A percentile compares a stretch with the other conserved stretches of the same genome.
These are phyloP conservation scores for Pycnococcus provasolii DNA, from an alignment of 139 green algal species.

Conservation along the genomic window DNA sequence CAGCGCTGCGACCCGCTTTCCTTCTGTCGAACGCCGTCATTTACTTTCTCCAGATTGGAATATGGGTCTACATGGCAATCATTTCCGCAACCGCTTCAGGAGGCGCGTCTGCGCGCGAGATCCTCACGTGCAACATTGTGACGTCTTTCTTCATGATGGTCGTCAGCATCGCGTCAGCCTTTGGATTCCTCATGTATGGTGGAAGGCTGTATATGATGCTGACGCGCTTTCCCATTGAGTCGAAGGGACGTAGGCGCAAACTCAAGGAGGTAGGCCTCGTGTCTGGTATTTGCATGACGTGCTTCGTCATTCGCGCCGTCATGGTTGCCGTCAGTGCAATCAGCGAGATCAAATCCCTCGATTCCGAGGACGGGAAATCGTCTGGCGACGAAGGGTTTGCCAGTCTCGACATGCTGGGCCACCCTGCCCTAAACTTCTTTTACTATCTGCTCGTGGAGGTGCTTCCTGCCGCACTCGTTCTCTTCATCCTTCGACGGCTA, in stretches of 20 bases:
- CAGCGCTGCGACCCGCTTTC: constrained; percentile 67
- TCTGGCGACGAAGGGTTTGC: no score
- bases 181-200: constrained; percentile 87
- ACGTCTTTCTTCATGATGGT: no score
- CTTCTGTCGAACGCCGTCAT: constrained; percentile 70
- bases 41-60: constrained; percentile 55
- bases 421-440: constrained; percentile 69
- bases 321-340: neutral
- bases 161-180: constrained; percentile 43
- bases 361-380: no score
- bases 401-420: constrained; percentile 47
- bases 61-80: constrained; percentile 12
- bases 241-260: constrained; percentile 82
- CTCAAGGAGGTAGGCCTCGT: constrained; percentile 87
- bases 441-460: constrained; percentile 78
- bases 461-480: constrained; percentile 64
- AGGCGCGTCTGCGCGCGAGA: no score
- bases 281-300: constrained; percentile 78
- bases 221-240: constrained; percentile 90
- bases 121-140: no score
- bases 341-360: neutral
- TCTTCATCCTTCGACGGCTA: constrained; percentile 84
- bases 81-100: no score
- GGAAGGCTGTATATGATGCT: constrained; percentile 76
- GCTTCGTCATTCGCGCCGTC: constrained; percentile 58